Conservation (phyloP, 1,284 basidiomycete genomes). For the Paramarasmius palmivorus region DNA sequence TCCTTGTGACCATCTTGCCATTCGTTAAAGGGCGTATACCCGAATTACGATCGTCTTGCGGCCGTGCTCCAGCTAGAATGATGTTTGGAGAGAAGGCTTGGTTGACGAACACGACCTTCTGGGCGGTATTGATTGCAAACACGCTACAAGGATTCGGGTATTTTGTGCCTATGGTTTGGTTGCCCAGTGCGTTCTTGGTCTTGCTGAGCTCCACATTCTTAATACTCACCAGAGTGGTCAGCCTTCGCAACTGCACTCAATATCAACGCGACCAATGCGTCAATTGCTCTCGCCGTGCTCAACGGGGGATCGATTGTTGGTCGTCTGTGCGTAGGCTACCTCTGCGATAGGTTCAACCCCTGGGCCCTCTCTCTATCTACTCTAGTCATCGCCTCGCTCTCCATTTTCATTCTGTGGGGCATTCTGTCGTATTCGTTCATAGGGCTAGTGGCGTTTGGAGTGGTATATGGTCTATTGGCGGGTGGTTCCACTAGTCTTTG, state of each 20-base stretch:
- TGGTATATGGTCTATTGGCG: slow-evolving; percentile 34
- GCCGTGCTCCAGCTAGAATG: slow-evolving; percentile 21
- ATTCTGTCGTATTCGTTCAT: slow-evolving; percentile 29
- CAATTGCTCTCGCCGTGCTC: slow-evolving; percentile 27
- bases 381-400: slow-evolving; percentile 27
- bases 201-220: background rate
- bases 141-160: slow-evolving; percentile 33
- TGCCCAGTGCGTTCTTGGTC: slow-evolving; percentile 27
- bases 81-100: slow-evolving; percentile 24
- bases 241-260: slow-evolving; percentile 32
- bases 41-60: slow-evolving; percentile 19
- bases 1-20: slow-evolving; percentile 28
- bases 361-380: slow-evolving; percentile 32
- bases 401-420: slow-evolving; percentile 41
- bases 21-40: slow-evolving; percentile 36
- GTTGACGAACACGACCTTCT: slow-evolving; percentile 26
- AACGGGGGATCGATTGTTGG: slow-evolving; percentile 34
- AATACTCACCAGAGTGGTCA: slow-evolving; percentile 25
- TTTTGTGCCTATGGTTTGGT: slow-evolving; percentile 32
- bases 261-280: slow-evolving; percentile 24
- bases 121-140: slow-evolving; percentile 32
- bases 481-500: slow-evolving; percentile 32
- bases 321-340: slow-evolving; percentile 31
- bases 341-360: slow-evolving; percentile 34
- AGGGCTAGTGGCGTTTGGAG: slow-evolving; percentile 33